Evolutionary conservation across 192 early-diverging fungal species (phyloP).

Genomic region (Chytriomyces confervae): DNA sequence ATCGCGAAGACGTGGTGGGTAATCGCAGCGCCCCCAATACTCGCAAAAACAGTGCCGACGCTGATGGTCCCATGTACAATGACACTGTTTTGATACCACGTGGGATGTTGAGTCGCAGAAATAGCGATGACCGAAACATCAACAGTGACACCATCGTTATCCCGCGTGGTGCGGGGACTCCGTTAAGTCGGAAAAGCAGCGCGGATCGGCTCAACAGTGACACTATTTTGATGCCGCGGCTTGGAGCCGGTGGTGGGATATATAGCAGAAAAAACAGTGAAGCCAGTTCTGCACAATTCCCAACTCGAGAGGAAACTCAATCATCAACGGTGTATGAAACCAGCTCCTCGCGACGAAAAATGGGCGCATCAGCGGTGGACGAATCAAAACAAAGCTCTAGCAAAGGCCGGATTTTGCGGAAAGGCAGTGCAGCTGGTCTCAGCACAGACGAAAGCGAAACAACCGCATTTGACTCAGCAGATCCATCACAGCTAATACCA

Average conservation of each 20-base stretch:
- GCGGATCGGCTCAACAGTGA: not conserved
- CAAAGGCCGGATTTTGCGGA: not conserved
- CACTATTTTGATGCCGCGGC: not conserved
- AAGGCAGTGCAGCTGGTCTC: not conserved
- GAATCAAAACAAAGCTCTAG: not conserved
- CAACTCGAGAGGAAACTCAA: not conserved
- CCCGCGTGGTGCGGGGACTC: not conserved
- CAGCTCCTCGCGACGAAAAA: not conserved
- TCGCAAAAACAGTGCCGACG: not conserved
- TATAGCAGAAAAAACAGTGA: not conserved
- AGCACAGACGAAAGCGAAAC: not conserved
- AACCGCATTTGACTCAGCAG: not conserved
- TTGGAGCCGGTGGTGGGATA: not conserved
- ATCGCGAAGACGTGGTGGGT: not conserved
- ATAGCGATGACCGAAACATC: conserved; percentile 1
- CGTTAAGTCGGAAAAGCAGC: not conserved
- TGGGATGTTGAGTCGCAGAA: not conserved
- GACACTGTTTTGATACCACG: not conserved
- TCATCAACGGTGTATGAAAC: conserved; percentile 12
- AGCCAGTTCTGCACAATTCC: not conserved
- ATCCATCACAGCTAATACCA: conserved; percentile 42
- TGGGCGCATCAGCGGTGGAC: not conserved
- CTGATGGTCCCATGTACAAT: not conserved
- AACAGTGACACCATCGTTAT: not conserved
- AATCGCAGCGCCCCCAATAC: too few relatives aligned